Conservation (phyloP, 352 stramenopile species). For the Phytophthora tubulina region DNA sequence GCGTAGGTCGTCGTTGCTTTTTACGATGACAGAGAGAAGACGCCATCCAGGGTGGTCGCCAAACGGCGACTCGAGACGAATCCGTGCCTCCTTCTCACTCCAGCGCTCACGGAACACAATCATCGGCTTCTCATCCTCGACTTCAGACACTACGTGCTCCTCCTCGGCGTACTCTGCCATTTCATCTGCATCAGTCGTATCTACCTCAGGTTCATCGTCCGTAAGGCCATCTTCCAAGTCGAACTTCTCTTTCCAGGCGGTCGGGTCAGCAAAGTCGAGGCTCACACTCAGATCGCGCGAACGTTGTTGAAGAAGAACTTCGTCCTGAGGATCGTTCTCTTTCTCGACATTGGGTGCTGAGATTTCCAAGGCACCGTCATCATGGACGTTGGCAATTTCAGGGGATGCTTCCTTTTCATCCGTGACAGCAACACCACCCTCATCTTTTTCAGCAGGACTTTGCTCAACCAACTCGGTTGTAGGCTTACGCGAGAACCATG, state of each 20-base stretch:
- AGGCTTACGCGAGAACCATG: conserved; percentile 50
- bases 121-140: conserved; percentile 74
- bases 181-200: conserved; percentile 36
- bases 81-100: conserved; percentile 78
- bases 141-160: conserved; percentile 25
- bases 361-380: neutral
- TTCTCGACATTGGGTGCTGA: conserved; percentile 17
- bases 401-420: neutral
- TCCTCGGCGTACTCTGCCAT: conserved; percentile 21
- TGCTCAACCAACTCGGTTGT: neutral
- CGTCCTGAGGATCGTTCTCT: conserved; percentile 42
- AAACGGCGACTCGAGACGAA: conserved; percentile 66
- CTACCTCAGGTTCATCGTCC: conserved; percentile 55
- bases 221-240: conserved; percentile 74
- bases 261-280: conserved; percentile 76
- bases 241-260: conserved; percentile 81
- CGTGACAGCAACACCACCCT: neutral
- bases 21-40: conserved; percentile 95
- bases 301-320: conserved; percentile 38
- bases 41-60: conserved; percentile 69
- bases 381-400: conserved; percentile 19
- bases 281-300: conserved; percentile 72
- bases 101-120: conserved; percentile 87
- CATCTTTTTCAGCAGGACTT: neutral
- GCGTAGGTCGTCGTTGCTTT: conserved; percentile 97